phyloP scores from a whole-genome alignment of 768 basidiomycete genomes.

The Tulasnella calospora region DNA sequence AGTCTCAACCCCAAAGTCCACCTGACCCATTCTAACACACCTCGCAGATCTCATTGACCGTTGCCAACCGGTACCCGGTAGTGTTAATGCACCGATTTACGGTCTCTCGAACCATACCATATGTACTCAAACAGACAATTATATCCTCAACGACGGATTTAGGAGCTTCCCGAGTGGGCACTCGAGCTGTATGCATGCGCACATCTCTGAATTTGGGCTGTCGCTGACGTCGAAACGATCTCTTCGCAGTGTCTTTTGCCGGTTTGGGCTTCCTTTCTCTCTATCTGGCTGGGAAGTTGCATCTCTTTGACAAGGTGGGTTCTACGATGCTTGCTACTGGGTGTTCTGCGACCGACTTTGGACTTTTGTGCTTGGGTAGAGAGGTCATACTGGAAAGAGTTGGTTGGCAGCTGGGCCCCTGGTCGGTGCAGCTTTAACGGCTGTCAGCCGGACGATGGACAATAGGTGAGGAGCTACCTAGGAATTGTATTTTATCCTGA shows the following conservation, averaged over 20 bases:
- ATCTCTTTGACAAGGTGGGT: conserved; percentile 62
- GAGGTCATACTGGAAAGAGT: conserved; percentile 72
- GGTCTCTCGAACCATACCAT: conserved; percentile 70
- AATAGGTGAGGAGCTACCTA: conserved; percentile 59
- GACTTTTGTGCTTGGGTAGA: too few relatives aligned
- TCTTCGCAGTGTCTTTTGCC: conserved; percentile 77
- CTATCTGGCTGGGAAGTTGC: conserved; percentile 89
- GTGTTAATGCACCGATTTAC: conserved; percentile 57
- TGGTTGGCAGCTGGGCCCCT: conserved; percentile 81
- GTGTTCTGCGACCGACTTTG: too few relatives aligned
- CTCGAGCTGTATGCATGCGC: conserved; percentile 60
- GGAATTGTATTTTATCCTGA: conserved; percentile 34
- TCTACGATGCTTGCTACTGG: too few relatives aligned
- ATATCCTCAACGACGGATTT: conserved; percentile 71
- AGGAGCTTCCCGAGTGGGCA: conserved; percentile 91
- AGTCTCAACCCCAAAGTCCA: conserved; percentile 26
- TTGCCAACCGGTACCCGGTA: conserved; percentile 63
- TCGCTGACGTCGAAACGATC: neutral
- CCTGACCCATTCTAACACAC: conserved; percentile 14
- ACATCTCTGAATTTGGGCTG: neutral
- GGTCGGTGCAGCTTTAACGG: conserved; percentile 65
- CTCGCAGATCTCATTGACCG: conserved; percentile 57
- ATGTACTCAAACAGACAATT: conserved; percentile 65
- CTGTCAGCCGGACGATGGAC: conserved; percentile 88
- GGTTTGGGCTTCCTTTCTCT: conserved; percentile 85